Conservation (phyloP, 495 filamentous ascomycete genomes). For the Geoglossum glabrum region DNA sequence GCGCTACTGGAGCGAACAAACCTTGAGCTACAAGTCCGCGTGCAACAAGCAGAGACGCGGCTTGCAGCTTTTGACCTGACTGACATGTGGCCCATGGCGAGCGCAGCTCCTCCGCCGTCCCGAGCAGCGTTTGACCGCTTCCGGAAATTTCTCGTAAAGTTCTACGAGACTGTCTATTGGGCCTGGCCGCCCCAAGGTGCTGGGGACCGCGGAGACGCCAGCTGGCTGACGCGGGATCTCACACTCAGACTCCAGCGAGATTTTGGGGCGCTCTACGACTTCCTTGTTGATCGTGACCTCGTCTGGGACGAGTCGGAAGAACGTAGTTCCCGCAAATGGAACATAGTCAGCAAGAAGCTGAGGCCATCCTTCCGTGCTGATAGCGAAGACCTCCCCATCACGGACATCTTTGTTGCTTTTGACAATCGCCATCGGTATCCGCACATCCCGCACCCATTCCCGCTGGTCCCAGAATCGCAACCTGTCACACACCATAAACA, state of each 20-base stretch:
- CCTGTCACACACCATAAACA: conserved; percentile 8
- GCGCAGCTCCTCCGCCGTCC: conserved; percentile 17
- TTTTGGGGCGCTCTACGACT: conserved; percentile 50
- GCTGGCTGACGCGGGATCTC: conserved; percentile 40
- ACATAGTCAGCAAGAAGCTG: conserved; percentile 30
- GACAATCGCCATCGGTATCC: conserved; percentile 41
- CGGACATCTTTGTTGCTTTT: conserved; percentile 46
- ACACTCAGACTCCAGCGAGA: conserved; percentile 39
- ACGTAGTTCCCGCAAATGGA: conserved; percentile 28
- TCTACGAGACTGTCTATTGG: conserved; percentile 32
- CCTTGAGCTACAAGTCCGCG: conserved; percentile 40
- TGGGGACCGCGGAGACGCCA: conserved; percentile 16
- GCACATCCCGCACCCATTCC: conserved; percentile 51
- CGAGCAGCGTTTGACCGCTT: conserved; percentile 32
- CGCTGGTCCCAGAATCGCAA: conserved; percentile 31
- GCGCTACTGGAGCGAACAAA: conserved; percentile 40
- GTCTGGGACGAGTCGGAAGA: conserved; percentile 40
- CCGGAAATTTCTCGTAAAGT: conserved; percentile 31
- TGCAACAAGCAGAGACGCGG: conserved; percentile 37
- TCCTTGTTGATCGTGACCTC: conserved; percentile 48
- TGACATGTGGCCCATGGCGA: conserved; percentile 38
- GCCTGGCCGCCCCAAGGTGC: conserved; percentile 31
- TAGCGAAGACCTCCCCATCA: conserved; percentile 36
- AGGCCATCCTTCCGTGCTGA: conserved; percentile 38
- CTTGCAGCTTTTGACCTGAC: conserved; percentile 37